Evolutionary conservation across 208 protist species (phyloP).

Genomic region (Crithidia acanthocephali): DNA sequence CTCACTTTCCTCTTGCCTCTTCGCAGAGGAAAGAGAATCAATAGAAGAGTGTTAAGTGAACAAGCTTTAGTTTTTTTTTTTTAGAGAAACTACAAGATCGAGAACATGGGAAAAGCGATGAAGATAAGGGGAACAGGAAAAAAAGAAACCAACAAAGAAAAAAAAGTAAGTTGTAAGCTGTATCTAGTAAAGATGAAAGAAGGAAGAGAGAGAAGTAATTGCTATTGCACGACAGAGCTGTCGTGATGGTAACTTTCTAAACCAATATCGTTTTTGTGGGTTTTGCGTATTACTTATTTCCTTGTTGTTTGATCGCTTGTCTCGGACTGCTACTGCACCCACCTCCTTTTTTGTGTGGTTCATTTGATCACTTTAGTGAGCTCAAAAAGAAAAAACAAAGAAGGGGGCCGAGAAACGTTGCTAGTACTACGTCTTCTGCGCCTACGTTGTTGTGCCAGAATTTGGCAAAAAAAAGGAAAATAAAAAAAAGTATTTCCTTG

Average conservation of each 20-base stretch:
- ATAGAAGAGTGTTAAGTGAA: constrained; percentile 1
- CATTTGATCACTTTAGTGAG: neutral
- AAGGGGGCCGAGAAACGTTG: neutral
- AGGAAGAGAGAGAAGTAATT: neutral
- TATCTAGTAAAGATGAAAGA: neutral
- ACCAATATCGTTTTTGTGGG: neutral
- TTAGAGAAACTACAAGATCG: no score
- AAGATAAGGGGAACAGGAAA: constrained; percentile 1
- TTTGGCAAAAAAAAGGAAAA: neutral
- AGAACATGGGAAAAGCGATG: no score
- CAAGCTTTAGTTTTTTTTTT: no score
- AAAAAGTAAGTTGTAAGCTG: neutral
- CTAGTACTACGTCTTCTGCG: constrained; percentile 11
- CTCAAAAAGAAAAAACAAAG: neutral
- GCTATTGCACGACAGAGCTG: neutral
- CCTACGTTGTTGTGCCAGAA: constrained; percentile 6
- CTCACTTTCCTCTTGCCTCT: neutral
- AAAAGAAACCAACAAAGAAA: constrained; percentile 5
- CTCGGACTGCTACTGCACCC: neutral
- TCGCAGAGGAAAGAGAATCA: neutral
- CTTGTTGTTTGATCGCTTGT: neutral
- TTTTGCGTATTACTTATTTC: neutral
- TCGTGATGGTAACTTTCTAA: neutral
- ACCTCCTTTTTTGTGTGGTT: neutral
- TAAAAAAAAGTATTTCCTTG: neutral